Evolutionary conservation across 2,329 filamentous ascomycete genomes (phyloP).

Genomic region (Epichloe hybrida): DNA sequence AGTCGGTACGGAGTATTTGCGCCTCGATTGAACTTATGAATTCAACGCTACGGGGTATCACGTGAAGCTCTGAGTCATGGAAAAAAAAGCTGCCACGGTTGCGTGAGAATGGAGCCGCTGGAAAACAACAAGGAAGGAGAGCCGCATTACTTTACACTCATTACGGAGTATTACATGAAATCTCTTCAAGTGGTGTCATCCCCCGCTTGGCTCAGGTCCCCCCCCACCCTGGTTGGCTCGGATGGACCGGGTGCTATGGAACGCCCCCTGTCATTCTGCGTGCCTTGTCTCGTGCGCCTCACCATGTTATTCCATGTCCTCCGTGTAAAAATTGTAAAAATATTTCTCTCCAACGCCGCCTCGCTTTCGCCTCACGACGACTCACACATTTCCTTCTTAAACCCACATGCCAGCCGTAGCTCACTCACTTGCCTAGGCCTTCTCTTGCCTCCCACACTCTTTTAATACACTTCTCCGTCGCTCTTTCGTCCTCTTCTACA

Average conservation of each 20-base stretch:
- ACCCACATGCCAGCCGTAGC: conserved; percentile 12
- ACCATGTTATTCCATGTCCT: neutral
- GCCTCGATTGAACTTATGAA: too few species aligned
- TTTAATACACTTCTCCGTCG: conserved; percentile 10
- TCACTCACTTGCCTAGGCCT: conserved; percentile 12
- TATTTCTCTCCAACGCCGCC: conserved; percentile 3
- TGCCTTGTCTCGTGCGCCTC: conserved; percentile 1
- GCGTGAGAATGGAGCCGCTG: too few species aligned
- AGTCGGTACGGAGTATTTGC: too few species aligned
- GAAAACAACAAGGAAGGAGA: too few species aligned
- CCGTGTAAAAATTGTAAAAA: too few species aligned
- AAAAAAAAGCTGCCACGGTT: too few species aligned
- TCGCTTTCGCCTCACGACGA: conserved; percentile 7
- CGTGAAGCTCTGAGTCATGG: too few species aligned
- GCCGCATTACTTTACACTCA: too few species aligned
- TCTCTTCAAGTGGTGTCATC: too few species aligned
- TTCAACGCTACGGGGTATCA: too few species aligned
- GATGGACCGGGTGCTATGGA: neutral
- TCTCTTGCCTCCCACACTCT: conserved; percentile 19
- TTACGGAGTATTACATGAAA: too few species aligned
- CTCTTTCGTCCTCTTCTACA: conserved; percentile 5
- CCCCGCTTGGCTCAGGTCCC: neutral
- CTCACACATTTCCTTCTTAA: neutral
- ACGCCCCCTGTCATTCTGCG: neutral
- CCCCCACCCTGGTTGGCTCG: too few species aligned